A percentile compares a stretch with the other conserved stretches of the same genome.
Evolutionary conservation across 768 basidiomycete genomes (phyloP).

Genomic region (Leccinum sublutescens): DNA sequence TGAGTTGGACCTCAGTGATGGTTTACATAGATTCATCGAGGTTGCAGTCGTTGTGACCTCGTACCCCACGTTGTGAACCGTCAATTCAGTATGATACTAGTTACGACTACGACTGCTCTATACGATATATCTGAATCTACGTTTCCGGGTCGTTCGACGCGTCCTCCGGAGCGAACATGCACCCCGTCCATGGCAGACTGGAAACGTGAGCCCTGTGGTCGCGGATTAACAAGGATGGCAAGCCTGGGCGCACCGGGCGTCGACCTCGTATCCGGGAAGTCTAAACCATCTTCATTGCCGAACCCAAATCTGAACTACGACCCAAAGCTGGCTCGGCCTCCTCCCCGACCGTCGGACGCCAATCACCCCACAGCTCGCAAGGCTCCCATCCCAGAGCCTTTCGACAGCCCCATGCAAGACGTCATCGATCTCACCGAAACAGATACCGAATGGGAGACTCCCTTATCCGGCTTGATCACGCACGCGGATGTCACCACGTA

Average conservation of each 20-base stretch:
- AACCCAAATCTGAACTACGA: constrained; percentile 11
- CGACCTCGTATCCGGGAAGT: constrained; percentile 13
- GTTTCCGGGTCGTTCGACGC: background rate
- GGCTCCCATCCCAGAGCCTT: background rate
- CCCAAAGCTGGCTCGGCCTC: constrained; percentile 2
- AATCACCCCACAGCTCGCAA: background rate
- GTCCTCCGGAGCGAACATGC: background rate
- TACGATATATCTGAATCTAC: too few relatives aligned
- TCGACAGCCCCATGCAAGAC: constrained; percentile 15
- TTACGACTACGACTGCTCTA: too few relatives aligned
- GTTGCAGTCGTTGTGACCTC: too few relatives aligned
- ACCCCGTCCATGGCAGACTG: background rate
- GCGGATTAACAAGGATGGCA: constrained; percentile 5
- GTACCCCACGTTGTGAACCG: too few relatives aligned
- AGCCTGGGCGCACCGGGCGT: constrained; percentile 2
- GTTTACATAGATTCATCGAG: too few relatives aligned
- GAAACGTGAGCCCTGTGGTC: constrained; percentile 3
- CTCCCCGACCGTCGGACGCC: background rate
- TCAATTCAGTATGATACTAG: too few relatives aligned
- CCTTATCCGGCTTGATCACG: background rate
- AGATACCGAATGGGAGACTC: constrained; percentile 17
- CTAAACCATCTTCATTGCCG: constrained; percentile 11
- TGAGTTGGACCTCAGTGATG: too few relatives aligned
- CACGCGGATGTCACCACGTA: constrained; percentile 6
- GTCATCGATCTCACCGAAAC: constrained; percentile 23